Evolutionary conservation across 495 filamentous ascomycete genomes (phyloP).

Genomic region (Cercophora scortea): DNA sequence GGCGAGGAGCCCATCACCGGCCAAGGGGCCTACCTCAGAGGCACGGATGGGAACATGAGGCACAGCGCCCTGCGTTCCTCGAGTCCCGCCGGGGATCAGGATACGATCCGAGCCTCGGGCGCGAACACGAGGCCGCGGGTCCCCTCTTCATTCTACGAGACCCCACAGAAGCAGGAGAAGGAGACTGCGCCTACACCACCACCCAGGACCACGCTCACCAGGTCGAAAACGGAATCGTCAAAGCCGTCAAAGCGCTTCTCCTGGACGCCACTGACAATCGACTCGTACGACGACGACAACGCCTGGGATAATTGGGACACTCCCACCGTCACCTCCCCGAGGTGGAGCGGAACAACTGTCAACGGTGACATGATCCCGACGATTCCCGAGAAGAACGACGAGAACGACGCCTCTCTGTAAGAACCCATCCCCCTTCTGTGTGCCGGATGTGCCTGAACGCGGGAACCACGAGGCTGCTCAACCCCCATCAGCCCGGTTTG

Average conservation of each 20-base stretch:
- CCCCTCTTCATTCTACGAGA: conserved; percentile 16
- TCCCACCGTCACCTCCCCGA: conserved; percentile 40
- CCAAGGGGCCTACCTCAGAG: conserved; percentile 33
- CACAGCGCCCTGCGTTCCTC: conserved; percentile 3
- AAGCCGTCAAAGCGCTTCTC: conserved; percentile 36
- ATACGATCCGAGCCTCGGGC: conserved; percentile 28
- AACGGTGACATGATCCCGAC: conserved; percentile 35
- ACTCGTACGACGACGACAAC: conserved; percentile 55
- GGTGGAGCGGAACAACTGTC: conserved; percentile 43
- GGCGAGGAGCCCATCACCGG: conserved; percentile 79
- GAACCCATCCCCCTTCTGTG: conserved; percentile 2
- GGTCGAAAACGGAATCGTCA: conserved; percentile 22
- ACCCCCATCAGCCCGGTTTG: no score
- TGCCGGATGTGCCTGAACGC: neutral
- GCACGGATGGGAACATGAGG: conserved; percentile 29
- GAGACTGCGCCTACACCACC: neutral
- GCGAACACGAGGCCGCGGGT: conserved; percentile 11
- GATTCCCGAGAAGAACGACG: conserved; percentile 29
- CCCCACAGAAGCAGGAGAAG: neutral
- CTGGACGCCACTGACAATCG: conserved; percentile 39
- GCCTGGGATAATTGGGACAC: conserved; percentile 10
- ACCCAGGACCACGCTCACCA: conserved; percentile 10
- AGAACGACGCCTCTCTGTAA: conserved; percentile 35
- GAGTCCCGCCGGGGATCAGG: conserved; percentile 17
- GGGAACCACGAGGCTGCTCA: neutral